These are phyloP conservation scores for Anisodus tanguticus DNA, from an alignment of 257 asterid genomes.

Conservation along the genomic window DNA sequence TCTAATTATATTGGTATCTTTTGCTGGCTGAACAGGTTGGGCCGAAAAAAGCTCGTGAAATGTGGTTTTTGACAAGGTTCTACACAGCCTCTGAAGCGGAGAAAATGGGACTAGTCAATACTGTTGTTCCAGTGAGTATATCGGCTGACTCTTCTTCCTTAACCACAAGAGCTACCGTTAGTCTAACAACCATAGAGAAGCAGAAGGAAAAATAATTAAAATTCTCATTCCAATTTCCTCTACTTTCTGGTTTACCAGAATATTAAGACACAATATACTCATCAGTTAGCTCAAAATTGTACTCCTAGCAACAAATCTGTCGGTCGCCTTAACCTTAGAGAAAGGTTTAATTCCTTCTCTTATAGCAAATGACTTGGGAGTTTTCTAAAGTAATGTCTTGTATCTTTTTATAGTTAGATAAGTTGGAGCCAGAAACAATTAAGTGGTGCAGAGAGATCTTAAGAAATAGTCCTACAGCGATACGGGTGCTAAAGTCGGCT, in stretches of 20 bases:
- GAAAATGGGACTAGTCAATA: slow-evolving; percentile 91
- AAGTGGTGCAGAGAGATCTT: slow-evolving; percentile 92
- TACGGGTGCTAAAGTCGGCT: slow-evolving; percentile 83
- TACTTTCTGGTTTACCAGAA: not conserved
- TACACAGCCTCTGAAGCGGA: slow-evolving; percentile 90
- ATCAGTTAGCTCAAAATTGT: not conserved
- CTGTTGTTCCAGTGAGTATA: slow-evolving; percentile 80
- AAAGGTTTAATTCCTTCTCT: not conserved
- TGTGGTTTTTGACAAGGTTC: slow-evolving; percentile 88
- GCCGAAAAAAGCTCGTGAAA: slow-evolving; percentile 88
- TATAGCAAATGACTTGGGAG: not conserved
- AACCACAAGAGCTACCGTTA: not conserved
- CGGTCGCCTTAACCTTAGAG: not conserved
- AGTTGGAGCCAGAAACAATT: slow-evolving; percentile 80
- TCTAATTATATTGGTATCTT: not conserved
- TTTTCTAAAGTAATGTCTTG: not conserved
- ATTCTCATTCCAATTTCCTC: not conserved
- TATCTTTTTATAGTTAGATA: slow-evolving; percentile 52
- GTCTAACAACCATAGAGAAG: not conserved
- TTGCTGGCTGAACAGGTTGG: slow-evolving; percentile 60
- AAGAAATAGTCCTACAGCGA: slow-evolving; percentile 92
- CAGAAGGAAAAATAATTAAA: not conserved
- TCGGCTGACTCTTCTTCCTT: not conserved
- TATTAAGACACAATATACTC: not conserved
- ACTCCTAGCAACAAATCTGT: not conserved